Base-by-base conservation (phyloP, 768 basidiomycete genomes). In the Psilocybe cyanescens region DNA sequence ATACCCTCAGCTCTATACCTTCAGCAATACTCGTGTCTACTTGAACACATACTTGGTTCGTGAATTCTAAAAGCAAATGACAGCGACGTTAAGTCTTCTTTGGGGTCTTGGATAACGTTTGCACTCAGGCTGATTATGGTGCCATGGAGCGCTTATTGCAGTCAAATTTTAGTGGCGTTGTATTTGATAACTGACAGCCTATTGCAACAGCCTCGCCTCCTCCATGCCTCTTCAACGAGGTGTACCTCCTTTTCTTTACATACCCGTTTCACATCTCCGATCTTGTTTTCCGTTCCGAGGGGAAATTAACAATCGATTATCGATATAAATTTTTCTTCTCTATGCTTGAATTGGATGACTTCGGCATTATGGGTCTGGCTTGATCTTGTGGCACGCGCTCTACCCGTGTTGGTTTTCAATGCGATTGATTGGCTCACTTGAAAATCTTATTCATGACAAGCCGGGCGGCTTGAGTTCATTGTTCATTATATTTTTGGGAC, bases 261-360 rank as follows among this genome's bases (percentile, higher is more conserved):
- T n/a, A 5, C 9, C 41, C n/a, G 41, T 8, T 16, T 16, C n/a
- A 12, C 41, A 44, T 44, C 8, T 11, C 41, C 41, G 8, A 16
- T 44, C 41, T 14, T 12, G 14, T 44, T 44, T 8, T 35, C 41
- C 47, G 28, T 49, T 49, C 47, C 47, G 47, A 49, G 19, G 28
- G 11, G 19, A 49, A n/a, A 24, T 49, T 24, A 35, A 30, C 35
- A 35, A 55, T 61, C 60, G 55, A 56, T 57, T 30, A 61, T 61
- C 60, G 60, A 61, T 61, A 50, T 50, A 30, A 60, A 55, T 19
- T 51, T 28, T 24, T 35, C n/a, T 16, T 14, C 16, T 14, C 46
- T 45, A 30, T 55, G 53, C 41, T 55, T 45, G 46, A 30, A 28
- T 9, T 24, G 16, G 28, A 3, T 52, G 28, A 6, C 39, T 52